A percentile compares a stretch with the other conserved stretches of the same genome.
Conservation (phyloP, 1,284 basidiomycete species). For the Pulchroboletus neoregius region DNA sequence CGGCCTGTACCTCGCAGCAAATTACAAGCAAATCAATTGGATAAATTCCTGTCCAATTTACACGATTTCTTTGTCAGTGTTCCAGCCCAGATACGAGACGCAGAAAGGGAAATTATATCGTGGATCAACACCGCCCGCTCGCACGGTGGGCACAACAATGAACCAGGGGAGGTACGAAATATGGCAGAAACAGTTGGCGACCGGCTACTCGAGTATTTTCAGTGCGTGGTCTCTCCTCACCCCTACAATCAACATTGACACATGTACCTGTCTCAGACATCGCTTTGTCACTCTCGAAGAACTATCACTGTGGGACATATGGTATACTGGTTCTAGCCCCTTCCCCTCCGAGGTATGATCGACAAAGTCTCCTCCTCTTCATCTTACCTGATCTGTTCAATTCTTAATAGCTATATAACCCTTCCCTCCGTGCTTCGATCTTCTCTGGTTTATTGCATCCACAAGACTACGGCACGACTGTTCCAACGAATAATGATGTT, state of each 20-base stretch:
- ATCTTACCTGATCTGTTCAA: conserved; percentile 15
- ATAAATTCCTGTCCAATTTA: conserved; percentile 38
- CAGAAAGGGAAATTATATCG: conserved; percentile 37
- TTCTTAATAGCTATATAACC: conserved; percentile 56
- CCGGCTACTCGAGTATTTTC: conserved; percentile 50
- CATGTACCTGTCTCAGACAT: conserved; percentile 33
- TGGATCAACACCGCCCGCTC: conserved; percentile 33
- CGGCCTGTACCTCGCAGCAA: conserved; percentile 38
- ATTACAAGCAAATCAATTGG: conserved; percentile 39
- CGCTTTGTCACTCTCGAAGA: conserved; percentile 46
- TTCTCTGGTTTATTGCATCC: conserved; percentile 60
- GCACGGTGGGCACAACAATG: conserved; percentile 19
- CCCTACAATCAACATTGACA: neutral
- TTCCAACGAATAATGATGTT: conserved; percentile 5
- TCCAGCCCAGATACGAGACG: conserved; percentile 24
- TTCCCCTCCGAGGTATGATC: conserved; percentile 59
- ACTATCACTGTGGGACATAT: conserved; percentile 58
- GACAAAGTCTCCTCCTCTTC: neutral
- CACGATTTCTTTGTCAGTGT: conserved; percentile 36
- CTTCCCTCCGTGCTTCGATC: conserved; percentile 56
- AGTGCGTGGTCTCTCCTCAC: conserved; percentile 36
- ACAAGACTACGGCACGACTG: conserved; percentile 40
- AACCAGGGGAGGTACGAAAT: conserved; percentile 2
- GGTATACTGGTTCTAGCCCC: conserved; percentile 61
- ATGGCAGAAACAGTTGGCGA: conserved; percentile 34